Percentiles rank a stretch among this genome's conserved stretches.
Evolutionary conservation across 495 filamentous ascomycete genomes (phyloP).

Genomic region (Hypomontagnella submonticulosa): DNA sequence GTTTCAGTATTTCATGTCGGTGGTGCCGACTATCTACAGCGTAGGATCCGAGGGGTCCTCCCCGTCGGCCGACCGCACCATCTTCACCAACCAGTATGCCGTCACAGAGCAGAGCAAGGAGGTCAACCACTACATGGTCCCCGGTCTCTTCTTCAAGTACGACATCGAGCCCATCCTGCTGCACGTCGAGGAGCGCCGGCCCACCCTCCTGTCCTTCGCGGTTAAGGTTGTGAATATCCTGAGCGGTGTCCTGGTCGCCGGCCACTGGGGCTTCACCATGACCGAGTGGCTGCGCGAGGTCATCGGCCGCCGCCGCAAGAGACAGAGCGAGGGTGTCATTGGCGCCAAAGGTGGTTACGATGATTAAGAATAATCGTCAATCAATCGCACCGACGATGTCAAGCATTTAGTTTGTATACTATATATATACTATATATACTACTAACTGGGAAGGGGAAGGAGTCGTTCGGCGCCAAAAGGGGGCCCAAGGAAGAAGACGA

Average conservation of each 20-base stretch:
- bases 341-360: constrained; percentile 50
- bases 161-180: constrained; percentile 97
- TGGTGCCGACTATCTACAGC: constrained; percentile 96
- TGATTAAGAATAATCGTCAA: constrained; percentile 40
- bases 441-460: constrained; percentile 4
- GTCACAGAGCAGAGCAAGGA: constrained; percentile 83
- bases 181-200: constrained; percentile 83
- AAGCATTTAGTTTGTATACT: too few species aligned
- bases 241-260: constrained; percentile 69
- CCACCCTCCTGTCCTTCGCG: constrained; percentile 75
- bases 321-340: constrained; percentile 69
- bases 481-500: not conserved
- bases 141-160: constrained; percentile 98
- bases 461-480: not conserved
- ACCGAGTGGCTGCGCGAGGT: constrained; percentile 64
- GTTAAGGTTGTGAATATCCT: constrained; percentile 76
- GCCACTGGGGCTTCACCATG: constrained; percentile 69
- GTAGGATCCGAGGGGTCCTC: constrained; percentile 52
- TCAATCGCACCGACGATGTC: not conserved
- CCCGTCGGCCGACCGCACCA: constrained; percentile 55
- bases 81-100: constrained; percentile 98
- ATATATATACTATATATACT: too few species aligned
- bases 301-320: constrained; percentile 58
- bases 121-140: constrained; percentile 76
- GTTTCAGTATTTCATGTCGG: constrained; percentile 97